Conservation (phyloP, 208 protist genomes). For the Trypanosoma conorhini region DNA sequence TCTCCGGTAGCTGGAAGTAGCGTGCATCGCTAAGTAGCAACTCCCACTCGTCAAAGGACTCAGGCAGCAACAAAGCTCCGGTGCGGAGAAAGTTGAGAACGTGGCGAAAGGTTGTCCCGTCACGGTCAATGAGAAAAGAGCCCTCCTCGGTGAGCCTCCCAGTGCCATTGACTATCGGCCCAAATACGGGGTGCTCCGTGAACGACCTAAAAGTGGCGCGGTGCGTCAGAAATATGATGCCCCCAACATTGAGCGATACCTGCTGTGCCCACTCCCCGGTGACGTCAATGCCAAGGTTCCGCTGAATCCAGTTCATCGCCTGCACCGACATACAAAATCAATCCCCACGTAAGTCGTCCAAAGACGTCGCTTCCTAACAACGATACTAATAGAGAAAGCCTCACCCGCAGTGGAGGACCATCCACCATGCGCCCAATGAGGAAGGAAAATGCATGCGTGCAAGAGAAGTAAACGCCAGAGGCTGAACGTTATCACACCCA, state of each 20-base stretch:
- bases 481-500: neutral
- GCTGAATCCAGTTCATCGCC: conserved; percentile 36
- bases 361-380: conserved; percentile 6
- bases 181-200: conserved; percentile 46
- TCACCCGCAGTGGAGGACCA: neutral
- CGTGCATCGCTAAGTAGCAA: conserved; percentile 54
- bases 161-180: conserved; percentile 49
- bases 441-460: conserved; percentile 2
- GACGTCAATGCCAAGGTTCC: conserved; percentile 38
- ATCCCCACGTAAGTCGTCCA: conserved; percentile 3
- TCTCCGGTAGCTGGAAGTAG: conserved; percentile 42
- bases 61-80: conserved; percentile 45
- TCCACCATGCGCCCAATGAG: neutral
- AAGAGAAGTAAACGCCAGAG: neutral
- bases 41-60: conserved; percentile 69
- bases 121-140: conserved; percentile 65
- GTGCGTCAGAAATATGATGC: conserved; percentile 47
- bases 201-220: conserved; percentile 38
- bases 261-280: conserved; percentile 44
- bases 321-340: conserved; percentile 32
- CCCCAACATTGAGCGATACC: conserved; percentile 67
- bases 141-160: conserved; percentile 49
- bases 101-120: conserved; percentile 62
- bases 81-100: conserved; percentile 62
- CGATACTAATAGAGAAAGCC: neutral